Evolutionary conservation across 306 rosid species (phyloP).

Genomic region (Alnus glutinosa): DNA sequence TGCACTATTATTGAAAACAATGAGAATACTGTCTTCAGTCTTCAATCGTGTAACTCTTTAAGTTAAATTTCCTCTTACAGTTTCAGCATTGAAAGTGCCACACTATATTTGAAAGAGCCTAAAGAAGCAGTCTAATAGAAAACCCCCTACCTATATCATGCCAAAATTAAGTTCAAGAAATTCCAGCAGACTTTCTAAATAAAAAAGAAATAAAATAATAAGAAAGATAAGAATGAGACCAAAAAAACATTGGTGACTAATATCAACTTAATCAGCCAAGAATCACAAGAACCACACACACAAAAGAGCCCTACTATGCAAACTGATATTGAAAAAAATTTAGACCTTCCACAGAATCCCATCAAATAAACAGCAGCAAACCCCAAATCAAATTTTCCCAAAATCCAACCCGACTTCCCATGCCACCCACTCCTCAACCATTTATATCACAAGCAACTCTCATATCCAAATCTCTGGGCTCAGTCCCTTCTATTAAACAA

Average conservation of each 20-base stretch:
- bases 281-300: background rate
- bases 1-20: constrained; percentile 31
- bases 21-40: background rate
- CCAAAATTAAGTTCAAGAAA: background rate
- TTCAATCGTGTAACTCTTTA: background rate
- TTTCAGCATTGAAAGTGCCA: background rate
- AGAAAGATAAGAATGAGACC: background rate
- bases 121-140: background rate
- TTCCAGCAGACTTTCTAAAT: background rate
- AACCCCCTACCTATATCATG: background rate
- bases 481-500: too few species aligned
- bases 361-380: background rate
- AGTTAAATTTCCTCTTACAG: background rate
- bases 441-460: background rate
- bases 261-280: background rate
- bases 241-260: background rate
- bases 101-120: background rate
- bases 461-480: too few species aligned
- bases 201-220: background rate
- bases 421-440: background rate
- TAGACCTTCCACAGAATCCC: background rate
- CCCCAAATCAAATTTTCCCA: background rate
- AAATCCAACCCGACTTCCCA: background rate
- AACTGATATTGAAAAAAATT: background rate
- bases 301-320: too few species aligned